Conservation (phyloP, 306 rosid species). For the Neltuma alba region DNA sequence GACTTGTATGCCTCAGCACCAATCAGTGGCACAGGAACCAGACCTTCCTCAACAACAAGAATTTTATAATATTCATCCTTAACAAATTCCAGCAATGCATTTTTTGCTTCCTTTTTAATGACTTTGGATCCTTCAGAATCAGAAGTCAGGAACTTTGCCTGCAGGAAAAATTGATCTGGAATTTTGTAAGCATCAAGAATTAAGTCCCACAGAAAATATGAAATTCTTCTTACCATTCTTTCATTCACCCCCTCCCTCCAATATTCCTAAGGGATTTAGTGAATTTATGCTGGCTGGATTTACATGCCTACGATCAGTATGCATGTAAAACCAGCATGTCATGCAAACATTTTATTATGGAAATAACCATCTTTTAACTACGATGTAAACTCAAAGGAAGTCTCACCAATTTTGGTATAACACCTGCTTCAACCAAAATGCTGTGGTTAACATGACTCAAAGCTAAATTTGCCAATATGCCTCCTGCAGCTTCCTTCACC, state of each 20-base stretch:
- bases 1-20: slow-evolving; percentile 84
- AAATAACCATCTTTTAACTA: slow-evolving; percentile 24
- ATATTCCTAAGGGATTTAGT: slow-evolving; percentile 16
- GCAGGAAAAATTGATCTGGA: slow-evolving; percentile 34
- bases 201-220: slow-evolving; percentile 13
- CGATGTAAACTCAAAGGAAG: slow-evolving; percentile 30
- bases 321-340: slow-evolving; percentile 15
- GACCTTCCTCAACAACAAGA: slow-evolving; percentile 87
- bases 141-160: slow-evolving; percentile 66
- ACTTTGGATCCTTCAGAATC: slow-evolving; percentile 59
- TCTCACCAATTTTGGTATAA: slow-evolving; percentile 82
- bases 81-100: slow-evolving; percentile 73
- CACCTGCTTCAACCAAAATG: slow-evolving; percentile 83
- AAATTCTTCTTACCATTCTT: slow-evolving; percentile 13
- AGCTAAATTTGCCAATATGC: slow-evolving; percentile 83
- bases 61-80: slow-evolving; percentile 74
- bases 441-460: slow-evolving; percentile 60
- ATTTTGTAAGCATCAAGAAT: slow-evolving; percentile 26
- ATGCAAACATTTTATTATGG: slow-evolving; percentile 25
- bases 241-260: neutral
- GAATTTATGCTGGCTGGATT: slow-evolving; percentile 18
- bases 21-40: slow-evolving; percentile 82
- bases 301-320: slow-evolving; percentile 26
- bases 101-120: slow-evolving; percentile 78
- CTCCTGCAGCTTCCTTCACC: slow-evolving; percentile 88